phyloP scores from a whole-genome alignment of 441 rosid species.

The Aleurites moluccanus region DNA sequence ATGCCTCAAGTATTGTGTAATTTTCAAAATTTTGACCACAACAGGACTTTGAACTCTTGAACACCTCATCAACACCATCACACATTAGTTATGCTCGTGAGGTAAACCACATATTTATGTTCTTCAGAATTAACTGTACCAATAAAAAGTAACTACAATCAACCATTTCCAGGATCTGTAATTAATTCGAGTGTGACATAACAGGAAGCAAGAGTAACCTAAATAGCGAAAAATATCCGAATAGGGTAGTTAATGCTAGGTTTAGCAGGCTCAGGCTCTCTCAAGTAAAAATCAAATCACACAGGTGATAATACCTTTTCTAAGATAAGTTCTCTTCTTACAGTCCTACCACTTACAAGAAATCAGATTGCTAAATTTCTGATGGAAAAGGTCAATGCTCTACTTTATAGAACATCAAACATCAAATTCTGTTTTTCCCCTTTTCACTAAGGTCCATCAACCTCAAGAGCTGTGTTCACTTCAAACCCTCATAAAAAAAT shows the following conservation, averaged over 20 bases:
- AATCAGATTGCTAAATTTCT: background rate
- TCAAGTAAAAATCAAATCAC: background rate
- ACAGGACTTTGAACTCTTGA: background rate
- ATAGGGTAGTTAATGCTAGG: background rate
- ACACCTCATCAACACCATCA: background rate
- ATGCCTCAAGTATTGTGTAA: background rate
- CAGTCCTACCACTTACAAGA: background rate
- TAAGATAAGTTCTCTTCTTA: background rate
- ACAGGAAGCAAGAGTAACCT: background rate
- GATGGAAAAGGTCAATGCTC: background rate
- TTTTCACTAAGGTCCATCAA: background rate
- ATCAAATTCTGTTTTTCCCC: background rate
- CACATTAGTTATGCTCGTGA: background rate
- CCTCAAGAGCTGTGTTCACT: background rate
- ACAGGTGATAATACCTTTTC: background rate
- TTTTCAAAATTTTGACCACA: background rate
- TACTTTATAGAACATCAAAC: background rate
- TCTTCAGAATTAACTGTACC: background rate
- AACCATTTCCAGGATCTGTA: background rate
- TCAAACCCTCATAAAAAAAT: background rate
- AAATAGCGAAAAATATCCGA: background rate
- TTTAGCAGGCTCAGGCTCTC: background rate
- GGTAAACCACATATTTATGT: background rate
- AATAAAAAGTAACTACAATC: background rate
- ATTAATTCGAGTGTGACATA: background rate